Conservation (phyloP, 2,329 filamentous ascomycete genomes). For the Orbilia javanica region DNA sequence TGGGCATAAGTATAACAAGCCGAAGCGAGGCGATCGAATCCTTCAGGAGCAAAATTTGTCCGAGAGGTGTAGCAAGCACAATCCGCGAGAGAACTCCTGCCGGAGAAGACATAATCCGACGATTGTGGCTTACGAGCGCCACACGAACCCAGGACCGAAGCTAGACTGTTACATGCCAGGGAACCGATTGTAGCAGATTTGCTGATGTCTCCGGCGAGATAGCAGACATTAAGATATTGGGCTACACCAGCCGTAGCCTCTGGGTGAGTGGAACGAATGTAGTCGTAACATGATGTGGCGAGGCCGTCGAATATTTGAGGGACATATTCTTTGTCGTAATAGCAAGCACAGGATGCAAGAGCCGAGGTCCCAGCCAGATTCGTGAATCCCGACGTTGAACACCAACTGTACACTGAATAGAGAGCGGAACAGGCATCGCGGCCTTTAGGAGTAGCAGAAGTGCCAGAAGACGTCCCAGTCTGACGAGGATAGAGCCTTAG, state of each 20-base stretch:
- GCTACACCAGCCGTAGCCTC: conserved; percentile 29
- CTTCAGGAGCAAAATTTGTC: conserved; percentile 27
- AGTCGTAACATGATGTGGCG: conserved; percentile 53
- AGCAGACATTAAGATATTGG: conserved; percentile 53
- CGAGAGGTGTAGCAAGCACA: conserved; percentile 44
- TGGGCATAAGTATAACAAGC: conserved; percentile 52
- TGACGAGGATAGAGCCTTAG: conserved; percentile 46
- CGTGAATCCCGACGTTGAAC: conserved; percentile 39
- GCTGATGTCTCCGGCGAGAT: conserved; percentile 50
- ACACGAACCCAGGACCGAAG: conserved; percentile 40
- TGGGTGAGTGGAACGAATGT: conserved; percentile 40
- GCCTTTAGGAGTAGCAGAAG: conserved; percentile 21
- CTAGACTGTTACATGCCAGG: conserved; percentile 42
- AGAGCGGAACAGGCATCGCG: conserved; percentile 56
- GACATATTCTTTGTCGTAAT: conserved; percentile 40
- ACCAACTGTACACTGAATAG: conserved; percentile 57
- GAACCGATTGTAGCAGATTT: conserved; percentile 42
- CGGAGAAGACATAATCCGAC: conserved; percentile 12
- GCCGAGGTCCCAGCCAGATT: conserved; percentile 47
- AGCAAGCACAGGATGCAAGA: conserved; percentile 53
- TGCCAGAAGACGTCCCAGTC: conserved; percentile 6
- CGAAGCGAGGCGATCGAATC: conserved; percentile 40
- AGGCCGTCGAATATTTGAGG: conserved; percentile 47
- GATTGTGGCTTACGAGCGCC: conserved; percentile 8
- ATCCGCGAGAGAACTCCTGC: conserved; percentile 41